These are phyloP conservation scores for Apiospora rasikravindrae DNA, from an alignment of 2,329 filamentous ascomycete genomes.

Conservation along the genomic window DNA sequence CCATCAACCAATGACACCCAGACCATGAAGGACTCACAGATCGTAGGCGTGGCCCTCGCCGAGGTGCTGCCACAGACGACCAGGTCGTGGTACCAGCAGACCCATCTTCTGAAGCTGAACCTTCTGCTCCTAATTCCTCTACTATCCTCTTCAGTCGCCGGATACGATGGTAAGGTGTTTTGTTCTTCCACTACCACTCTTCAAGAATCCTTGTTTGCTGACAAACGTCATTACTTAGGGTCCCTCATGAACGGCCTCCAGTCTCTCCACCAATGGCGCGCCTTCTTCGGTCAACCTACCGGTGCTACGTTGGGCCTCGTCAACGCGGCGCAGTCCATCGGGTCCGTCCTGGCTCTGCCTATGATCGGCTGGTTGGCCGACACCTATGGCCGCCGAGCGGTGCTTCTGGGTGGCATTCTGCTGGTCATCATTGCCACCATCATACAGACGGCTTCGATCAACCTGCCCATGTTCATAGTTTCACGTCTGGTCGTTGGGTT, in stretches of 20 bases:
- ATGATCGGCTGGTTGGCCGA: slow-evolving; percentile 45
- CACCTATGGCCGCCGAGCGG: slow-evolving; percentile 41
- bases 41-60: slow-evolving; percentile 37
- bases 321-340: slow-evolving; percentile 44
- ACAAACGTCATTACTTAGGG: slow-evolving; percentile 35
- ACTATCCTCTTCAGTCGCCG: slow-evolving; percentile 44
- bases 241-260: slow-evolving; percentile 49
- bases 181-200: neutral
- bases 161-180: slow-evolving; percentile 45
- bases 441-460: slow-evolving; percentile 32
- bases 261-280: slow-evolving; percentile 45
- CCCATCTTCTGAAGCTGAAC: slow-evolving; percentile 51
- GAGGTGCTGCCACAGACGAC: slow-evolving; percentile 45
- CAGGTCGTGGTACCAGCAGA: slow-evolving; percentile 48
- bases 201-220: slow-evolving; percentile 48
- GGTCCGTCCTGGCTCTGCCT: slow-evolving; percentile 43
- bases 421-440: slow-evolving; percentile 35
- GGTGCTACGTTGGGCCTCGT: slow-evolving; percentile 44
- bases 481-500: slow-evolving; percentile 34
- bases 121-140: slow-evolving; percentile 49
- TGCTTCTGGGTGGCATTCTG: slow-evolving; percentile 40
- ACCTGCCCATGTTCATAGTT: slow-evolving; percentile 30
- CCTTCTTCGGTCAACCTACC: slow-evolving; percentile 45
- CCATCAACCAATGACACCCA: neutral
- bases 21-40: slow-evolving; percentile 26